Conservation (phyloP, 257 asterid genomes). For the Datura wrightii region DNA sequence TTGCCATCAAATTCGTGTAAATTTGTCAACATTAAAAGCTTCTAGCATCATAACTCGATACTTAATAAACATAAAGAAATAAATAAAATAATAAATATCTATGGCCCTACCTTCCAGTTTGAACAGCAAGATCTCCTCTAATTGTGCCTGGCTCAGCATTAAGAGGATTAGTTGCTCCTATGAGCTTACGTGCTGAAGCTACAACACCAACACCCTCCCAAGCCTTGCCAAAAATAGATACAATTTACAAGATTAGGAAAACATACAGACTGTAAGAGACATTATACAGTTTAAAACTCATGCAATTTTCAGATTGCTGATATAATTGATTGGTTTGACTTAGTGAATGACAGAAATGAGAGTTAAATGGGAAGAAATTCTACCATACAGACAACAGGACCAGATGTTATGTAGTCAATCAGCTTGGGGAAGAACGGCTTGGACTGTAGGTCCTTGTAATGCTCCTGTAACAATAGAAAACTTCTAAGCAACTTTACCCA, state of each 20-base stretch:
- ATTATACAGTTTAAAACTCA: background rate
- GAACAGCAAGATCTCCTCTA: slow-evolving; percentile 95
- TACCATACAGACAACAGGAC: slow-evolving; percentile 98
- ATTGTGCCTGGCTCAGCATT: slow-evolving; percentile 97
- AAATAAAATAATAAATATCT: background rate
- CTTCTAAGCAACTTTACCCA: background rate
- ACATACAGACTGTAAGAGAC: background rate
- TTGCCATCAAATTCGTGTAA: background rate
- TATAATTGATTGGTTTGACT: background rate
- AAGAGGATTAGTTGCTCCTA: slow-evolving; percentile 94
- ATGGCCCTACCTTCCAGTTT: slow-evolving; percentile 81
- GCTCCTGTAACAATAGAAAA: slow-evolving; percentile 59
- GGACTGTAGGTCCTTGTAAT: slow-evolving; percentile 82
- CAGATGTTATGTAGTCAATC: slow-evolving; percentile 80
- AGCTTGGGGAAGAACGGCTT: slow-evolving; percentile 90
- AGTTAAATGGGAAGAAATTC: slow-evolving; percentile 14
- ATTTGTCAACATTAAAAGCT: background rate
- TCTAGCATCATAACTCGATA: background rate
- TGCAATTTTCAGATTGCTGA: background rate
- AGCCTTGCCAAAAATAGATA: slow-evolving; percentile 49
- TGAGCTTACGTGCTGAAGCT: slow-evolving; percentile 88
- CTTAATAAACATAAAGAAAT: background rate
- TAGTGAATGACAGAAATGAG: background rate
- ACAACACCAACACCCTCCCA: slow-evolving; percentile 98
- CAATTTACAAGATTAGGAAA: slow-evolving; percentile 14